A percentile compares a stretch with the other conserved stretches of the same genome.
Conservation (phyloP, 352 stramenopile species). For the Globisporangium nunn region DNA sequence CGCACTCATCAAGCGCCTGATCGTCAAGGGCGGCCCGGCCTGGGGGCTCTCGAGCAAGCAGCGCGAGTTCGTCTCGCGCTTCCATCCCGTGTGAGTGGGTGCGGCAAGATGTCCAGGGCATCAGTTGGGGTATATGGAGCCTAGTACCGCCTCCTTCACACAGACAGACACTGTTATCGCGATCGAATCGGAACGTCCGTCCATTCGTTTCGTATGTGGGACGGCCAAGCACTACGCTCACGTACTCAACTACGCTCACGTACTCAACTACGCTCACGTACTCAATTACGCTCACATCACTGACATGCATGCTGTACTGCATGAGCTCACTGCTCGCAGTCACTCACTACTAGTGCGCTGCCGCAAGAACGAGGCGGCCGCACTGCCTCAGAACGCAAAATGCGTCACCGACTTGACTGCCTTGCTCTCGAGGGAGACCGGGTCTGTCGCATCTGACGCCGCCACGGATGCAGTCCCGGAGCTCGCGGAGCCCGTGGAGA, state of each 20-base stretch:
- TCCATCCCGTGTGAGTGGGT: slow-evolving; percentile 17
- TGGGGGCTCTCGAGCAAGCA: slow-evolving; percentile 71
- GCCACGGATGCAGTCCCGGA: not conserved
- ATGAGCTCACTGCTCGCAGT: not conserved
- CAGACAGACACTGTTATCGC: not conserved
- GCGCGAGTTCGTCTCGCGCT: slow-evolving; percentile 66
- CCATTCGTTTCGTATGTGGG: not conserved
- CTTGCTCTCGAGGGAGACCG: slow-evolving; percentile 2
- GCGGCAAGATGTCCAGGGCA: too few relatives aligned
- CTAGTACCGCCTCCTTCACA: not conserved
- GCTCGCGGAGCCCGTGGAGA: slow-evolving; percentile 4
- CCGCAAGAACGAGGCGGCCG: not conserved
- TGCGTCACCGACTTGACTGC: slow-evolving; percentile 12
- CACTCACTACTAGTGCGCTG: not conserved
- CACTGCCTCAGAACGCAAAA: slow-evolving; percentile 9
- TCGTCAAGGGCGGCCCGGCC: slow-evolving; percentile 63
- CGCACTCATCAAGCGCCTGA: slow-evolving; percentile 49
- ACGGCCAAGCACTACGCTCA: too few relatives aligned
- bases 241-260: not conserved
- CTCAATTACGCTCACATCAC: not conserved
- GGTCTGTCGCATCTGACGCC: not conserved
- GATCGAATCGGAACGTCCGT: not conserved
- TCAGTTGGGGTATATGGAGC: too few relatives aligned
- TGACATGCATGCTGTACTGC: not conserved
- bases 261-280: too few relatives aligned